phyloP scores from a whole-genome alignment of 345 rosid species.

The Aquilaria yunnanensis region DNA sequence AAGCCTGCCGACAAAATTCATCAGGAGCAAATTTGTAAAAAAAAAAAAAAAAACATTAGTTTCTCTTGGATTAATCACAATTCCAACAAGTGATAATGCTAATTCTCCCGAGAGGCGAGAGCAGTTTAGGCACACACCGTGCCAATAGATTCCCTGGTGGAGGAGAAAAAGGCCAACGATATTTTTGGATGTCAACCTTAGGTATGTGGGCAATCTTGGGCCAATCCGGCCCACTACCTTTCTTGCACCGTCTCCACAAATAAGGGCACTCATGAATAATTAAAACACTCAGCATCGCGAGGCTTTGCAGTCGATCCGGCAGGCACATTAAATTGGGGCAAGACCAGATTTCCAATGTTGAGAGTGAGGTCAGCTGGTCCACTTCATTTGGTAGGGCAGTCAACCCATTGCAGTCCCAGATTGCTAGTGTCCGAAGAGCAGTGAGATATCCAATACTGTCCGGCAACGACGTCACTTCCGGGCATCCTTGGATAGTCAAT shows the following conservation, averaged over 20 bases:
- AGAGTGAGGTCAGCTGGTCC: neutral
- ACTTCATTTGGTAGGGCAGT: neutral
- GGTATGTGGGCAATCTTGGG: constrained; percentile 7
- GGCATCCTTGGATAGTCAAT: neutral
- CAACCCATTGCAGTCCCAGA: neutral
- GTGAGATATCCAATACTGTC: neutral
- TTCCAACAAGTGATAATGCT: too few species aligned
- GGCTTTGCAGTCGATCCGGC: neutral
- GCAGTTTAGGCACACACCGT: neutral
- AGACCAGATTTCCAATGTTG: neutral
- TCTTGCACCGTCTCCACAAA: neutral
- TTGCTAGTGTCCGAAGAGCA: neutral
- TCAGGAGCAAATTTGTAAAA: too few species aligned
- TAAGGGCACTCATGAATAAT: neutral
- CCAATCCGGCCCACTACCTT: constrained; percentile 5
- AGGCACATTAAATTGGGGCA: neutral
- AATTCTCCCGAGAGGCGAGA: too few species aligned
- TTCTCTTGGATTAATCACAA: too few species aligned
- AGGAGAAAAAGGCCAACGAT: too few species aligned
- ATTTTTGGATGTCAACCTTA: neutral
- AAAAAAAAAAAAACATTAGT: too few species aligned
- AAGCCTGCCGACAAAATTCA: too few species aligned
- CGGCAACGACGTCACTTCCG: too few species aligned
- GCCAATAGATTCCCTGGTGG: neutral
- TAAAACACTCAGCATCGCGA: neutral